Conservation (phyloP, 306 rosid species). For the Ormosia semicastrata region DNA sequence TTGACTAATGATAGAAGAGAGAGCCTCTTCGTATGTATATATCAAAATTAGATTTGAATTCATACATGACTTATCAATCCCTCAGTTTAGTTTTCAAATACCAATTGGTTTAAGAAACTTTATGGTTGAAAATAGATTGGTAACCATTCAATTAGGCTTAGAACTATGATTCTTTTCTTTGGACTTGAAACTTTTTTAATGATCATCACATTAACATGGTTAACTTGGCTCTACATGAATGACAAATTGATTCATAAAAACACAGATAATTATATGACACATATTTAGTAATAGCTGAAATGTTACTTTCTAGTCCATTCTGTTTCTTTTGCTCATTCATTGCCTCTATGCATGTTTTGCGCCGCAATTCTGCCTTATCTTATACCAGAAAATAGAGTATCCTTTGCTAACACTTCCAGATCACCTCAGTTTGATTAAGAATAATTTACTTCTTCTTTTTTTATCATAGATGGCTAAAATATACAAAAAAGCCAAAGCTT, state of each 20-base stretch:
- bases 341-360: slow-evolving; percentile 36
- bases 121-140: slow-evolving; percentile 26
- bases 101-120: slow-evolving; percentile 14
- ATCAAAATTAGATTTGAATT: slow-evolving; percentile 18
- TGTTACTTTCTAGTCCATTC: slow-evolving; percentile 1
- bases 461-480: neutral
- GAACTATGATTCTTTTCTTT: neutral
- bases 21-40: neutral
- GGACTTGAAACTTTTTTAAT: neutral
- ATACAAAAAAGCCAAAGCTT: neutral
- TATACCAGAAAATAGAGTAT: neutral
- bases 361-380: slow-evolving; percentile 44
- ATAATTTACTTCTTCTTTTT: neutral
- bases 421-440: slow-evolving; percentile 2
- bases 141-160: neutral
- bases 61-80: neutral
- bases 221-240: neutral
- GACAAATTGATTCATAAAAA: neutral
- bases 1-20: slow-evolving; percentile 21
- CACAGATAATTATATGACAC: neutral
- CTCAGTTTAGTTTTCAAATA: slow-evolving; percentile 6
- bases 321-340: slow-evolving; percentile 3
- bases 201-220: neutral
- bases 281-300: neutral
- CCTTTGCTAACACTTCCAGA: neutral